Conservation (phyloP, 2,329 filamentous ascomycete species). For the Xylaria arbuscula region DNA sequence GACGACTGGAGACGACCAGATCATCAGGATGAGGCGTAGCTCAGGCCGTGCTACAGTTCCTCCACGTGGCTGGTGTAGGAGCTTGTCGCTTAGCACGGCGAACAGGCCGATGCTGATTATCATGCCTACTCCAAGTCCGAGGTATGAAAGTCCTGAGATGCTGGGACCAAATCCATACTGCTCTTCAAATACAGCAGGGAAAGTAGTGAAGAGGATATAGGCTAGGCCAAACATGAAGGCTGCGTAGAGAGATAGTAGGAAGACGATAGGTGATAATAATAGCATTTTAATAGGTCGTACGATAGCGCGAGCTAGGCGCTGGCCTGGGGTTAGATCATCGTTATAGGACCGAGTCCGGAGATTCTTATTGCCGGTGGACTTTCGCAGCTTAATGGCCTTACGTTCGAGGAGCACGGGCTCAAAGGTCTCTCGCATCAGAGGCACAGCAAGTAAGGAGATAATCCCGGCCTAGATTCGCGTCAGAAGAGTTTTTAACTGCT, state of each 20-base stretch:
- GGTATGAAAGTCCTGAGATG: conserved; percentile 31
- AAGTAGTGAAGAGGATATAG: conserved; percentile 34
- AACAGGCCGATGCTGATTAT: conserved; percentile 26
- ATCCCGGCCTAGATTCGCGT: too few species aligned
- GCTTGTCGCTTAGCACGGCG: conserved; percentile 27
- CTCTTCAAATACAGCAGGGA: conserved; percentile 30
- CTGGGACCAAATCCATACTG: conserved; percentile 33
- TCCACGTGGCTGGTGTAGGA: conserved; percentile 28
- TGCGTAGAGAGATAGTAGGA: conserved; percentile 30
- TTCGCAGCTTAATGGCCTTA: too few species aligned
- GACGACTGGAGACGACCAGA: conserved; percentile 35
- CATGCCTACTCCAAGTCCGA: conserved; percentile 35
- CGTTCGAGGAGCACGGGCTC: too few species aligned
- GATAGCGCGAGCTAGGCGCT: too few species aligned
- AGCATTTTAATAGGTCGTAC: neutral
- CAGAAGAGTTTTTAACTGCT: neutral
- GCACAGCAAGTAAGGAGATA: too few species aligned
- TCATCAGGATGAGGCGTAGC: conserved; percentile 27
- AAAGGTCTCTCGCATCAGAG: too few species aligned
- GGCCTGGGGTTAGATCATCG: too few species aligned
- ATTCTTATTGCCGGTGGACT: too few species aligned
- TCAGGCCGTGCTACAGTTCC: conserved; percentile 24
- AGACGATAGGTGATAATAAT: conserved; percentile 20
- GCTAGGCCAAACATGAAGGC: conserved; percentile 34
- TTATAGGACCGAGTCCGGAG: too few species aligned